phyloP scores from a whole-genome alignment of 768 basidiomycete genomes.

The Mycena galopus region DNA sequence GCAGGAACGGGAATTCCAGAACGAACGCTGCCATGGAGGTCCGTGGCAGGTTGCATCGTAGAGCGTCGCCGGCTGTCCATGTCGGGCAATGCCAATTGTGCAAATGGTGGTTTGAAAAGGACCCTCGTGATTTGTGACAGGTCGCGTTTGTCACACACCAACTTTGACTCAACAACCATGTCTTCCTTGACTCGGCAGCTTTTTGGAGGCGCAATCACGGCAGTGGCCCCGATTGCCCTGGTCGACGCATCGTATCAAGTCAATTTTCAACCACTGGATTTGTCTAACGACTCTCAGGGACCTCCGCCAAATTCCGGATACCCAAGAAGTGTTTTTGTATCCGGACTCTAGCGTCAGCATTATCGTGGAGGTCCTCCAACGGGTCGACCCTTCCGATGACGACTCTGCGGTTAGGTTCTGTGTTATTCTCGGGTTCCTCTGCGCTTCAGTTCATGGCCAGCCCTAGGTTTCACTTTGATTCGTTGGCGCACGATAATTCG shows the following conservation, averaged over 20 bases:
- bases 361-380: constrained; percentile 86
- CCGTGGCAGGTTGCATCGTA: constrained; percentile 66
- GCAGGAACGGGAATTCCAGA: constrained; percentile 84
- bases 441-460: constrained; percentile 27
- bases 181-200: constrained; percentile 59
- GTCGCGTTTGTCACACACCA: neutral
- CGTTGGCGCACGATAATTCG: constrained; percentile 91
- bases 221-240: constrained; percentile 66
- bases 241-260: constrained; percentile 87
- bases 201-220: constrained; percentile 90
- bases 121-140: constrained; percentile 4
- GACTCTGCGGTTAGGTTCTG: constrained; percentile 79
- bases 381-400: constrained; percentile 69
- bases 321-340: constrained; percentile 92
- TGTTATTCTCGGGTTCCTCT: constrained; percentile 16
- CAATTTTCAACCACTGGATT: neutral
- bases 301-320: constrained; percentile 90
- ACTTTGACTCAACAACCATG: constrained; percentile 31
- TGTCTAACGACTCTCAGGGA: constrained; percentile 48
- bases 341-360: constrained; percentile 77
- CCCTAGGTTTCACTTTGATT: constrained; percentile 89
- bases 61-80: constrained; percentile 68
- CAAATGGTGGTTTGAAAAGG: constrained; percentile 20
- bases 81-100: constrained; percentile 1
- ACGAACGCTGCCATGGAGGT: constrained; percentile 62